These are phyloP conservation scores for Lactarius sp. DNA, from an alignment of 768 basidiomycete species.

Conservation along the genomic window DNA sequence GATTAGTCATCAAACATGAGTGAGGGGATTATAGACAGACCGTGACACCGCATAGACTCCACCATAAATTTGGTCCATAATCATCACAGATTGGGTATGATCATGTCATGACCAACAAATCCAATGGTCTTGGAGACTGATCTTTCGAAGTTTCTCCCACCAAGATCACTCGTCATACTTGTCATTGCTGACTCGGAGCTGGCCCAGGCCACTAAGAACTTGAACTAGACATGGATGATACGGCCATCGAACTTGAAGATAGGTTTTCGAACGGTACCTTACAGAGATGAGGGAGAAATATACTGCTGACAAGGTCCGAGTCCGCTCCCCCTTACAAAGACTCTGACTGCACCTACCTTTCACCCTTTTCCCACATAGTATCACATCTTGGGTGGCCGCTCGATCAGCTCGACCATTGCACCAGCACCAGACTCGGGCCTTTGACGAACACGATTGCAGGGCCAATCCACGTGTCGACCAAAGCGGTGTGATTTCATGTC, in stretches of 20 bases:
- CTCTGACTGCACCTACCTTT: too few relatives aligned
- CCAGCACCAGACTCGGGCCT: slow-evolving; percentile 22
- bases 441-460: slow-evolving; percentile 41
- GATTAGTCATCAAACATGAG: too few relatives aligned
- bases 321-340: slow-evolving; percentile 33
- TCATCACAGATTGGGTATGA: too few relatives aligned
- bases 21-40: too few relatives aligned
- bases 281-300: slow-evolving; percentile 70
- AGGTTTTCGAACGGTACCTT: slow-evolving; percentile 83
- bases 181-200: background rate
- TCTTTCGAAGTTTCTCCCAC: too few relatives aligned
- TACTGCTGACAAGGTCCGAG: slow-evolving; percentile 89
- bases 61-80: too few relatives aligned
- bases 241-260: slow-evolving; percentile 77
- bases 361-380: too few relatives aligned
- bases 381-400: background rate
- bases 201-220: slow-evolving; percentile 28
- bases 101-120: too few relatives aligned
- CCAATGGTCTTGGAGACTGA: too few relatives aligned
- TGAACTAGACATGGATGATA: slow-evolving; percentile 66
- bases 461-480: slow-evolving; percentile 69
- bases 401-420: background rate
- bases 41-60: too few relatives aligned
- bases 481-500: slow-evolving; percentile 62
- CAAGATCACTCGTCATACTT: too few relatives aligned